Evolutionary conservation across 2,329 filamentous ascomycete species (phyloP).

Genomic region (Alternaria dauci): DNA sequence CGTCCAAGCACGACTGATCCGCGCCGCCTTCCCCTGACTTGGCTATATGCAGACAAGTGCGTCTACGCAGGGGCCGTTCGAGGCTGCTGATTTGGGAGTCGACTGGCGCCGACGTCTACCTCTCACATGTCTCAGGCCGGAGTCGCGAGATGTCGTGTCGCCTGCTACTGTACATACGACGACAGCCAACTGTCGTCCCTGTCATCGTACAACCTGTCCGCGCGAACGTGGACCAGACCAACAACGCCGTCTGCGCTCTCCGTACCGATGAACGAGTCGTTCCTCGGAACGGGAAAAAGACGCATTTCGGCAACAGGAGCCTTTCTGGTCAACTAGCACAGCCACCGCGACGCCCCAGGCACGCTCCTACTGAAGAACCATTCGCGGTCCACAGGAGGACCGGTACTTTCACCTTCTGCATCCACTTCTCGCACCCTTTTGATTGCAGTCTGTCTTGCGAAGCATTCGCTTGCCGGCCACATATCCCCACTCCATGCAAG

Average conservation of each 20-base stretch:
- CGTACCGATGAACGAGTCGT: background rate
- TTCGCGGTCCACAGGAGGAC: conserved; percentile 10
- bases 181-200: background rate
- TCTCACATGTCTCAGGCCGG: conserved; percentile 1
- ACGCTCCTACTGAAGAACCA: conserved; percentile 16
- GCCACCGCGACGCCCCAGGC: conserved; percentile 22
- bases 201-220: conserved; percentile 1
- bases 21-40: conserved; percentile 40
- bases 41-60: conserved; percentile 19
- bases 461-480: background rate
- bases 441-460: conserved; percentile 9
- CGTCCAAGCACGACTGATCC: conserved; percentile 29
- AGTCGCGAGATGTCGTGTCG: conserved; percentile 2
- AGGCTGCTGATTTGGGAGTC: conserved; percentile 1
- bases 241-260: background rate
- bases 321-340: conserved; percentile 15
- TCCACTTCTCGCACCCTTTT: conserved; percentile 16
- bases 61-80: conserved; percentile 1
- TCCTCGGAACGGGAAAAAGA: background rate
- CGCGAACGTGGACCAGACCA: background rate
- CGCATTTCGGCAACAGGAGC: background rate
- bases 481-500: background rate
- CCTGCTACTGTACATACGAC: background rate
- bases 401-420: conserved; percentile 3
- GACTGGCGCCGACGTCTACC: conserved; percentile 8